Evolutionary conservation across 768 basidiomycete species (phyloP), one percentile per base, ranked within the genome.

Genomic region (Arthromyces matolae): DNA sequence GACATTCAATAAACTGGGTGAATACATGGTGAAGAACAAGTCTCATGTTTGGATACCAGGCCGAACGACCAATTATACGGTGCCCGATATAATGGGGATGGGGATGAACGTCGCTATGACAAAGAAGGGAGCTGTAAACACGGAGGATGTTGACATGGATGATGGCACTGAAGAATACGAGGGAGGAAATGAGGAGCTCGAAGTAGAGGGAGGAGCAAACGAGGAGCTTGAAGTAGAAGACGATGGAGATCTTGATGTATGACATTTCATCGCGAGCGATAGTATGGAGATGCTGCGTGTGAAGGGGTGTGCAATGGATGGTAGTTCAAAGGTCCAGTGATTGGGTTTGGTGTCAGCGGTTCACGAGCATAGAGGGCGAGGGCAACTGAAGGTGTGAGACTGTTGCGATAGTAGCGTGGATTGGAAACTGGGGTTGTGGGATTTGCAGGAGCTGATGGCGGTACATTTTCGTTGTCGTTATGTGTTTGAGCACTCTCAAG

Each of bases 1-100:
- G 9, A 66, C 61, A 8, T 59, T 66, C 42, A 23, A 24, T 9
- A 47, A 44, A 4, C 46, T 66, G 20, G 38, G 27, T 0, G 7
- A 4, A 2, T 55, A 65, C 19, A 32, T 61, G 25, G 19, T 50
- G 23, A 45, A 53, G 18, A 34, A 58, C 10, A 34, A 41, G 9
- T 23, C 55, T 3, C 54, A 62, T 45, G 38, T 32, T 20, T 32
- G 24, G 16, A 41, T 38, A 33, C 5, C 27, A 19, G 49, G 42
- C 28, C 18, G 28, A 24, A 34, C 23, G 28, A 16, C 49, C 12
- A 32, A 34, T 0, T 50, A 44, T 16, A 45, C 2, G 8, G 33
- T 50, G 31, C 42, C 36, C 6, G 49, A 50, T 25, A 22, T 25
- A 2, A 44, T 45, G 35, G 37, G 35, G 13, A 40, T 38, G 28